Percentiles rank a stretch among this genome's conserved stretches.
These are phyloP conservation scores for Solanum verrucosum DNA, from an alignment of 257 asterid species.

Conservation along the genomic window DNA sequence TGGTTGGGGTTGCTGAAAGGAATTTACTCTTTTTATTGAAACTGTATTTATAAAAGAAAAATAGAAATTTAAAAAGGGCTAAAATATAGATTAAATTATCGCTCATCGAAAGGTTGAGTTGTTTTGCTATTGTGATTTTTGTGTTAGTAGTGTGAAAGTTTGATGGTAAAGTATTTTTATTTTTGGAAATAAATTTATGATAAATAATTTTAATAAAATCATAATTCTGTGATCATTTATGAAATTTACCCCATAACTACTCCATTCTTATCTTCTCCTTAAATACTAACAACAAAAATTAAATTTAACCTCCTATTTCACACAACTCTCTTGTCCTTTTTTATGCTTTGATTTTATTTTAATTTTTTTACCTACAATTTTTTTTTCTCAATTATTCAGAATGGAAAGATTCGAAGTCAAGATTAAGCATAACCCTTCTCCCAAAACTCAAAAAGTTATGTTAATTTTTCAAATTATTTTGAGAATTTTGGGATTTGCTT, in stretches of 20 bases:
- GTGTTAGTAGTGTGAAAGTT: not conserved
- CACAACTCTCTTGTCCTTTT: not conserved
- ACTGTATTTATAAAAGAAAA: not conserved
- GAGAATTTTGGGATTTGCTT: slow-evolving; percentile 27
- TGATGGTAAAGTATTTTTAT: not conserved
- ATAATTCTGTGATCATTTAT: not conserved
- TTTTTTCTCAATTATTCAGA: not conserved
- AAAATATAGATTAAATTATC: not conserved
- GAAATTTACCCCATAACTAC: not conserved
- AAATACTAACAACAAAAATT: not conserved
- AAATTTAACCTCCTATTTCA: not conserved
- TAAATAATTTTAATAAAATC: not conserved
- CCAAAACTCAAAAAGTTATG: slow-evolving; percentile 16
- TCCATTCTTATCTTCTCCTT: not conserved
- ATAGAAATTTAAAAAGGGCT: not conserved
- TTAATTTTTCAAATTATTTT: slow-evolving; percentile 24
- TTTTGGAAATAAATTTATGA: not conserved
- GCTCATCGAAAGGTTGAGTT: not conserved
- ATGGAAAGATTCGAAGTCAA: slow-evolving; percentile 5
- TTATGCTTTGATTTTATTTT: not conserved
- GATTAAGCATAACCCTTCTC: not conserved
- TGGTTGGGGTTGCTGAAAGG: not conserved
- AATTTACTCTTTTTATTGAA: not conserved
- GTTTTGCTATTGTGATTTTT: not conserved
- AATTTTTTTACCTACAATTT: not conserved